phyloP scores from a whole-genome alignment of 1,284 basidiomycete species.

The Puccinia brachypodii region DNA sequence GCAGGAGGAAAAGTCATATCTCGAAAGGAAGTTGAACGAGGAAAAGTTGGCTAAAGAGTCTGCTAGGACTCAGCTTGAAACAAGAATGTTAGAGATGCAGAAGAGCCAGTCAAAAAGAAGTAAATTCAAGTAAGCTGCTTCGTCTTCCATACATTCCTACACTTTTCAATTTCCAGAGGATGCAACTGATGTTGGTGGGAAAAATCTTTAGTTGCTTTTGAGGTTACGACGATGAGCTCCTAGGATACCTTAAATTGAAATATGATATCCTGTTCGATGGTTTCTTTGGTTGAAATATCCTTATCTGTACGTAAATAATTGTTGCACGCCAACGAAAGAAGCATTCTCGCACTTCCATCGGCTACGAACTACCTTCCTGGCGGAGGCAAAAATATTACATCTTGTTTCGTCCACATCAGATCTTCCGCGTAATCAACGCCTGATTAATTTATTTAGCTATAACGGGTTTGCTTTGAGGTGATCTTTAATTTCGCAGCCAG shows the following conservation, averaged over 20 bases:
- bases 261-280: not conserved
- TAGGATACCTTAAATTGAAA: not conserved
- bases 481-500: too few species aligned
- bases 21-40: conserved; percentile 75
- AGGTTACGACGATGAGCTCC: not conserved
- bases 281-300: too few species aligned
- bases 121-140: conserved; percentile 34
- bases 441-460: too few species aligned
- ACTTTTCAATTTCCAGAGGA: not conserved
- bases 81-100: conserved; percentile 76
- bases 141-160: not conserved
- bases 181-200: not conserved
- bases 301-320: too few species aligned
- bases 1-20: conserved; percentile 77
- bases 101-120: conserved; percentile 56
- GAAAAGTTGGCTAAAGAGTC: conserved; percentile 78
- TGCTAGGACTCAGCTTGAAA: conserved; percentile 75
- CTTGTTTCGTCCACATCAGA: too few species aligned
- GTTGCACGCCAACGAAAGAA: not conserved
- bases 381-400: too few species aligned
- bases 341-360: not conserved
- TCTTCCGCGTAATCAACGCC: too few species aligned
- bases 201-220: conserved; percentile 2
- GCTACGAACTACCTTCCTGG: too few species aligned
- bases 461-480: too few species aligned